phyloP scores from a whole-genome alignment of 1,284 basidiomycete genomes.

The Grifola frondosa region DNA sequence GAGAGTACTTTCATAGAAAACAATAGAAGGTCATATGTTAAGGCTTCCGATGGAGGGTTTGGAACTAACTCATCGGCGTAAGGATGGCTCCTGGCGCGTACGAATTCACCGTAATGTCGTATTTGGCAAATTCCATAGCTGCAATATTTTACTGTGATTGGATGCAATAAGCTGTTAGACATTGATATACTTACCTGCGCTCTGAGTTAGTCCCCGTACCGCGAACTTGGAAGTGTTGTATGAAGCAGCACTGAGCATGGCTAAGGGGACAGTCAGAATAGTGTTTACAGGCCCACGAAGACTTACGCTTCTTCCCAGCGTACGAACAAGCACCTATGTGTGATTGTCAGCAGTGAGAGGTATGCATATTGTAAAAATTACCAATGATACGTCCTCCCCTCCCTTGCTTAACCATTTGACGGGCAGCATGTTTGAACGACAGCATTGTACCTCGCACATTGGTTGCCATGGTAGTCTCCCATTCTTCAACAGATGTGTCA shows the following conservation, averaged over 20 bases:
- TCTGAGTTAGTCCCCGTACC: slow-evolving; percentile 34
- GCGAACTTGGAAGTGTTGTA: slow-evolving; percentile 35
- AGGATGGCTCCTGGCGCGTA: slow-evolving; percentile 28
- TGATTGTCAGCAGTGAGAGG: slow-evolving; percentile 9
- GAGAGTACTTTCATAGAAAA: too few species aligned
- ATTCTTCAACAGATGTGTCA: slow-evolving; percentile 18
- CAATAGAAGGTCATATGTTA: too few species aligned
- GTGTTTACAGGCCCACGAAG: neutral
- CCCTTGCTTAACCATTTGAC: slow-evolving; percentile 28
- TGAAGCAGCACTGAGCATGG: slow-evolving; percentile 10
- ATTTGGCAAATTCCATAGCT: slow-evolving; percentile 20
- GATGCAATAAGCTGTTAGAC: neutral
- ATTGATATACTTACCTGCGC: slow-evolving; percentile 22
- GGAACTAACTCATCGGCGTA: slow-evolving; percentile 22
- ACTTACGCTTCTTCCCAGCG: slow-evolving; percentile 21
- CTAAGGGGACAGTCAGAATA: slow-evolving; percentile 4
- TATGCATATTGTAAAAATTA: neutral
- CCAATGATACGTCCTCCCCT: slow-evolving; percentile 33
- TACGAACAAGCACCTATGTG: slow-evolving; percentile 21
- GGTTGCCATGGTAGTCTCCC: slow-evolving; percentile 24
- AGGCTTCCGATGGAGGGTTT: neutral
- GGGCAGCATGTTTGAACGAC: slow-evolving; percentile 33
- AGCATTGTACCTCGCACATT: slow-evolving; percentile 31
- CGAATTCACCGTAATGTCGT: slow-evolving; percentile 29
- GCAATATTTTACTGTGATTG: neutral